Evolutionary conservation across 768 basidiomycete genomes (phyloP).

Genomic region (Amanita muscaria): DNA sequence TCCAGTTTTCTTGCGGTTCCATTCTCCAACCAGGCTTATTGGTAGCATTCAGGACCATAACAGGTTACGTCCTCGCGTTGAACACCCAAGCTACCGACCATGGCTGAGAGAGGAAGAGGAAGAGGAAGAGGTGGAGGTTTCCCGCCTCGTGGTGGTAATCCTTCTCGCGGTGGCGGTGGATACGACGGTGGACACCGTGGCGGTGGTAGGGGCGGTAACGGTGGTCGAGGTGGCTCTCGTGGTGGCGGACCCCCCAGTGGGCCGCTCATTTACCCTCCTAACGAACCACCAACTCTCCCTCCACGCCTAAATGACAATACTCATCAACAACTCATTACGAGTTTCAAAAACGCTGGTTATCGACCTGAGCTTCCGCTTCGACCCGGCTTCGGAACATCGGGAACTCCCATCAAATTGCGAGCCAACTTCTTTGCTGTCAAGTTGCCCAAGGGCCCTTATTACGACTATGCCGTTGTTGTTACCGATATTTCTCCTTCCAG

Average conservation of each 20-base stretch:
- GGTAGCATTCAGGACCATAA: neutral
- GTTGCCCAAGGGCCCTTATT: constrained; percentile 36
- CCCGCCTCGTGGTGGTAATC: neutral
- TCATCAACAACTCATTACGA: constrained; percentile 29
- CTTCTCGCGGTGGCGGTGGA: constrained; percentile 5
- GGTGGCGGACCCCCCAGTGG: neutral
- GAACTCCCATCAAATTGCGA: constrained; percentile 39
- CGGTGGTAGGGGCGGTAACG: constrained; percentile 19
- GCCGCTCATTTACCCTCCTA: constrained; percentile 21
- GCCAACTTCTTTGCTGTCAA: constrained; percentile 56
- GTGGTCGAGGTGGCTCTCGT: no score
- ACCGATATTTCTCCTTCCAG: constrained; percentile 35
- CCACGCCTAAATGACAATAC: constrained; percentile 24
- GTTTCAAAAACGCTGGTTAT: constrained; percentile 26
- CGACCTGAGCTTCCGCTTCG: constrained; percentile 37
- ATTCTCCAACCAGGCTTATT: neutral
- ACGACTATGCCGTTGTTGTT: constrained; percentile 52
- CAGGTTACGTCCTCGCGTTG: neutral
- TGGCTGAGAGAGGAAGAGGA: constrained; percentile 10
- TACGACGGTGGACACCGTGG: constrained; percentile 13
- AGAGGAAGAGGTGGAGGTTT: constrained; percentile 15
- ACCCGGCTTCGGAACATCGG: constrained; percentile 48
- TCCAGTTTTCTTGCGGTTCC: neutral
- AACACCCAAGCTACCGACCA: neutral
- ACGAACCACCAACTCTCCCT: constrained; percentile 34